Evolutionary conservation across 257 asterid species (phyloP).

Genomic region (Linderniella brevidens): DNA sequence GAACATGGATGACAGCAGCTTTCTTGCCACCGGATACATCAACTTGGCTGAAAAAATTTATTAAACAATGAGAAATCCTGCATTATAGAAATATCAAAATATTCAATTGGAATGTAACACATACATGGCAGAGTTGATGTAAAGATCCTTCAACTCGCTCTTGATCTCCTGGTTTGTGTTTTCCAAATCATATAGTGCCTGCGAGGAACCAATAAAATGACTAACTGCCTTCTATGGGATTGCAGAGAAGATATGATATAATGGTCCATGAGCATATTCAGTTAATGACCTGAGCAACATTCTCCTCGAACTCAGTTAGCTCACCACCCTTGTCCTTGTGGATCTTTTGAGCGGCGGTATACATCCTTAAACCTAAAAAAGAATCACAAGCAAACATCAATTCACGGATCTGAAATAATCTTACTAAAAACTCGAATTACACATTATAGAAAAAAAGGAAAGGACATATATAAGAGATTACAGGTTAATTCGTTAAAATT

Average conservation of each 20-base stretch:
- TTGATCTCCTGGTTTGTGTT: conserved; percentile 37
- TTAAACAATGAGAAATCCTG: conserved; percentile 15
- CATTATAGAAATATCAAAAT: conserved; percentile 7
- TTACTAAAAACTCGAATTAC: neutral
- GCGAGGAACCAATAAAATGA: neutral
- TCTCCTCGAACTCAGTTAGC: conserved; percentile 46
- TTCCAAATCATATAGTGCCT: conserved; percentile 48
- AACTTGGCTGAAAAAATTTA: conserved; percentile 34
- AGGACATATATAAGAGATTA: too few species aligned
- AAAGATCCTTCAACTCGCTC: conserved; percentile 43
- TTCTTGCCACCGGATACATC: conserved; percentile 68
- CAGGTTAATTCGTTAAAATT: too few species aligned
- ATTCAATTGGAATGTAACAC: conserved; percentile 7
- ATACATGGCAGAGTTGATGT: conserved; percentile 42
- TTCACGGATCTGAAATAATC: neutral
- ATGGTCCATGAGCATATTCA: neutral
- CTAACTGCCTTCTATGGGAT: neutral
- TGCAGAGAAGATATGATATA: too few species aligned
- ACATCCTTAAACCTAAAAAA: conserved; percentile 20
- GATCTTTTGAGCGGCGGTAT: conserved; percentile 34
- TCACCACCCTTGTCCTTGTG: conserved; percentile 54
- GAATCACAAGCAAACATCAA: neutral
- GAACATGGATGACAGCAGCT: conserved; percentile 82
- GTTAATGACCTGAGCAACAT: conserved; percentile 32
- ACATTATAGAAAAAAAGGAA: too few species aligned